Conservation (phyloP, 1,284 basidiomycete species). For the Exobasidium cylindrosporum region DNA sequence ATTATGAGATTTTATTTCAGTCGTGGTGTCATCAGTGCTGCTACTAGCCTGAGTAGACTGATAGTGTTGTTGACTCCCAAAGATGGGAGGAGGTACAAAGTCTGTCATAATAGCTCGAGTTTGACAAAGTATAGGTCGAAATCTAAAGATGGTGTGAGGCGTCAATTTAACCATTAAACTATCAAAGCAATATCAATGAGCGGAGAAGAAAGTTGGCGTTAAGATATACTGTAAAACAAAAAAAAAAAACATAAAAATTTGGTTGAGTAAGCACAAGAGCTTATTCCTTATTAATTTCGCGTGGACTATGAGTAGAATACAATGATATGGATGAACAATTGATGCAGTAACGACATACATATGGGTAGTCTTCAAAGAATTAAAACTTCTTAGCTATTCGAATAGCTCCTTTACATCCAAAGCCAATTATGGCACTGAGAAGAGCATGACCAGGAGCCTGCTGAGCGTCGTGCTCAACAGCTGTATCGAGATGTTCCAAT, state of each 20-base stretch:
- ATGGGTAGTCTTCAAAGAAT: constrained; percentile 1
- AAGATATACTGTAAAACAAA: too few species aligned
- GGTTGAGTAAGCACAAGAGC: too few species aligned
- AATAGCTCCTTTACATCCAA: constrained; percentile 85
- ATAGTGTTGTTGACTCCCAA: not conserved
- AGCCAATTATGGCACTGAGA: constrained; percentile 77
- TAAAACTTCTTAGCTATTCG: constrained; percentile 77
- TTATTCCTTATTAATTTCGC: too few species aligned
- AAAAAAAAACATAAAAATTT: too few species aligned
- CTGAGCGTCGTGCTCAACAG: constrained; percentile 83
- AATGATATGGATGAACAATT: too few species aligned
- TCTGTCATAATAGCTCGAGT: constrained; percentile 11
- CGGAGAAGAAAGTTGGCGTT: too few species aligned
- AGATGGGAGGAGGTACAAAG: constrained; percentile 9
- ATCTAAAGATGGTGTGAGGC: too few species aligned
- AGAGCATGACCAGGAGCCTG: constrained; percentile 87
- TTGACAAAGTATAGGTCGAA: too few species aligned
- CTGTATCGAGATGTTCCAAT: constrained; percentile 86
- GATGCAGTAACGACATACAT: too few species aligned
- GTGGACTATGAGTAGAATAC: too few species aligned
- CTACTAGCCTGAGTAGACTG: not conserved
- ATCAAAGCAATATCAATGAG: too few species aligned
- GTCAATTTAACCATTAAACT: too few species aligned
- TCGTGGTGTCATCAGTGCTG: not conserved
- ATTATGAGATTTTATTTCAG: constrained; percentile 43